Evolutionary conservation across 176 grass and related monocot genomes (phyloP), one percentile per base, ranked within the genome.

Genomic region (Oryza meridionalis): DNA sequence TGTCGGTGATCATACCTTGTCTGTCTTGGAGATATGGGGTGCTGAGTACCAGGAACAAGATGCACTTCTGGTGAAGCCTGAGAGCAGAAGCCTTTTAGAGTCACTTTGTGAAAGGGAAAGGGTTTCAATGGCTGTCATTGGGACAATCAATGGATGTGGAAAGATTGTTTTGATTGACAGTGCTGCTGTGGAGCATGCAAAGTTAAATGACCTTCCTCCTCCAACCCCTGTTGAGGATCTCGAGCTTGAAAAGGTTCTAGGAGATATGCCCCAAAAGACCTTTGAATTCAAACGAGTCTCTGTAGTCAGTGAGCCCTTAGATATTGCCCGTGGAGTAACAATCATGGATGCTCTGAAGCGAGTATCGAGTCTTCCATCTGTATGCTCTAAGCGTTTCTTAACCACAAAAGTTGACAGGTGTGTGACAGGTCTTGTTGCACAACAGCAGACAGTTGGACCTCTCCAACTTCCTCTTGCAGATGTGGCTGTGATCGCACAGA

Each of bases 1-100:
- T 67, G 87, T 97, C 40, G 92, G 95, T 84, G 96, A 98, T 82
- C 87, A 95, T 55, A 98, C 96, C 69, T 77, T 98, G 89, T 98
- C 91, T 1, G 89, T 98, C 13, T 71, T 98, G 82, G 93, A 95
- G 81, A 95, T 92, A 49, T 92, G 93, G 90, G 93, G 93, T 43
- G 93, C 90, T 15, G 88, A 98, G 69, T 98, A 98, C 61, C 89
- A 95, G 79, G 96, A 98, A 73, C 91, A 95, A 70, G 96, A 98
- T 81, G 93, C 93, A 5, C 81, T 95, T 72, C 78, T 95, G 75
- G 80, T 95, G 65, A 92, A 88, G 65, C 88, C 88, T 58, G 85
- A 92, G 76, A 92, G 77, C 31, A 69, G 76, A 62, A 85, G 24
- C 17, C 51, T 90, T 24, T 51, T 95, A 76, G 81, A 95, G 76